These are phyloP conservation scores for Sugiyamaella grinbergsii DNA, from an alignment of 1,139 yeast species.

Conservation along the genomic window DNA sequence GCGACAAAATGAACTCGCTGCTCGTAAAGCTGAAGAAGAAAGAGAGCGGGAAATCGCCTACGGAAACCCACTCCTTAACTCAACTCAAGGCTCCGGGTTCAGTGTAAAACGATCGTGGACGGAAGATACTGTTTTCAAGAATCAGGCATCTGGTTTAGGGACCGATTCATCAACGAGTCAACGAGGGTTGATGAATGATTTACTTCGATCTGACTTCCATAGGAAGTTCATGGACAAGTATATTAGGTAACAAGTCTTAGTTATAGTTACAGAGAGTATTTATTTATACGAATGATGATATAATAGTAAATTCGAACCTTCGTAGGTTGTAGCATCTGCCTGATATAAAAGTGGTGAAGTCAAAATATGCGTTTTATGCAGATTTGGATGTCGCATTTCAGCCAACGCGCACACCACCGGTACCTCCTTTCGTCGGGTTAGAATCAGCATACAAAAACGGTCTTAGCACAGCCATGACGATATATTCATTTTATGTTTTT, in stretches of 20 bases:
- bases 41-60: conserved; percentile 41
- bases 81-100: conserved; percentile 26
- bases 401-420: background rate
- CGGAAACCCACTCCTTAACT: conserved; percentile 51
- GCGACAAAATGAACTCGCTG: conserved; percentile 38
- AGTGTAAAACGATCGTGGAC: conserved; percentile 48
- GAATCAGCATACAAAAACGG: background rate
- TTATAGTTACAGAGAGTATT: too few species aligned
- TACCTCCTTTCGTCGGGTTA: background rate
- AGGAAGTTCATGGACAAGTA: conserved; percentile 68
- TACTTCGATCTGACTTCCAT: conserved; percentile 70
- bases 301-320: too few species aligned
- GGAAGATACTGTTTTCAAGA: conserved; percentile 52
- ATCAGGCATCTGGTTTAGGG: conserved; percentile 40
- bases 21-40: conserved; percentile 40
- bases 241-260: conserved; percentile 41
- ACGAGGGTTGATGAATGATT: conserved; percentile 60
- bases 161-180: conserved; percentile 30
- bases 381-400: background rate
- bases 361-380: conserved; percentile 3
- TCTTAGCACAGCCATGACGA: conserved; percentile 47
- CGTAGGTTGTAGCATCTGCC: too few species aligned
- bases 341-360: background rate
- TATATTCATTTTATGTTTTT: conserved; percentile 83
- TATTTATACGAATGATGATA: too few species aligned